Evolutionary conservation across 2,329 filamentous ascomycete species (phyloP).

Genomic region (Aspergillus intermedius): DNA sequence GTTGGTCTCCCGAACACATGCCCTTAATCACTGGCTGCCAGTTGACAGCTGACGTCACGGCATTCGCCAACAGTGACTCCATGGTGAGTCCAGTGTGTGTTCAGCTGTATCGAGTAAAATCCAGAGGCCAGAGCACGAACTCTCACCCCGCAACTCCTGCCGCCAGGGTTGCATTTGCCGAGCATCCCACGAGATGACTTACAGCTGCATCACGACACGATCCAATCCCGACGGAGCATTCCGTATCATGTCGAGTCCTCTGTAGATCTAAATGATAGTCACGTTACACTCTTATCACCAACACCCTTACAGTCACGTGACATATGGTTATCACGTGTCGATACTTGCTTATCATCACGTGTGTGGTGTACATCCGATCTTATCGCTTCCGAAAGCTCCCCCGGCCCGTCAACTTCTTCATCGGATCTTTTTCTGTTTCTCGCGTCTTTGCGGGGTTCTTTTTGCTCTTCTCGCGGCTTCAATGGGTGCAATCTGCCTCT

Average conservation of each 20-base stretch:
- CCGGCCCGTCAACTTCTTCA: conserved; percentile 3
- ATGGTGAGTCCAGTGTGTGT: too few relatives aligned
- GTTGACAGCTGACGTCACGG: not conserved
- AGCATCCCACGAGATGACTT: not conserved
- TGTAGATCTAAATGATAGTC: too few relatives aligned
- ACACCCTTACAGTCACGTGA: too few relatives aligned
- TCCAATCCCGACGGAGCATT: too few relatives aligned
- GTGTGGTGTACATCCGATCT: conserved; percentile 11
- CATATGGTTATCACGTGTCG: not conserved
- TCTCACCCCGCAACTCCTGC: not conserved
- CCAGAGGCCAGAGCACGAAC: too few relatives aligned
- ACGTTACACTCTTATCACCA: too few relatives aligned
- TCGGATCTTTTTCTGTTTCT: conserved; percentile 2
- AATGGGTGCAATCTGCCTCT: conserved; percentile 4
- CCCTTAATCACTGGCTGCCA: not conserved
- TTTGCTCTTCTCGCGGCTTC: not conserved
- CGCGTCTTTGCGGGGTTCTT: conserved; percentile 4
- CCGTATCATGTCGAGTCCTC: too few relatives aligned
- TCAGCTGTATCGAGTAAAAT: too few relatives aligned
- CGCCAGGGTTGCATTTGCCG: not conserved
- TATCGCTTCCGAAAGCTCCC: conserved; percentile 7
- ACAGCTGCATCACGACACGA: too few relatives aligned
- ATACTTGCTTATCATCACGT: not conserved
- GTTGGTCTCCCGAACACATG: not conserved
- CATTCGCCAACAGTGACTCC: not conserved